Conservation (phyloP, 352 stramenopile genomes). For the Phytopythium mirpurense region DNA sequence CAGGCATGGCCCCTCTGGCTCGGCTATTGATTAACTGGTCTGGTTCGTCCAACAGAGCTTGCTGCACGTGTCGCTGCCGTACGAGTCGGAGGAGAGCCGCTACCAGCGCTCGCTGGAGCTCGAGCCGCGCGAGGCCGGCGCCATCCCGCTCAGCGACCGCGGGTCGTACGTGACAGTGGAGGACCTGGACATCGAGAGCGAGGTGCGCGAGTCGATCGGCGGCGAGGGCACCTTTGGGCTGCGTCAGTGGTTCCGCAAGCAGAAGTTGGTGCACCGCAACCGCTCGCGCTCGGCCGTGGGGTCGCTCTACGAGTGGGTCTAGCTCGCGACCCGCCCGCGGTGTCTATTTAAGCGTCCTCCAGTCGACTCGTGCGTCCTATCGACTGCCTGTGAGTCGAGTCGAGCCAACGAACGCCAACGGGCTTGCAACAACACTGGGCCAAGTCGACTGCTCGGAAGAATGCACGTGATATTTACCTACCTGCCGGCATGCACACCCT, state of each 20-base stretch:
- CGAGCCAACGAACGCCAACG: too few species aligned
- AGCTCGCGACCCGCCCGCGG: constrained; percentile 8
- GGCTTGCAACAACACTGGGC: background rate
- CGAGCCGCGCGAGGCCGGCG: constrained; percentile 68
- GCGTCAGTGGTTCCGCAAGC: constrained; percentile 79
- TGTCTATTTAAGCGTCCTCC: constrained; percentile 2
- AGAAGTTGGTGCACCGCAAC: constrained; percentile 77
- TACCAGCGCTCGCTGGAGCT: constrained; percentile 69
- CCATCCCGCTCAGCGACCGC: constrained; percentile 53
- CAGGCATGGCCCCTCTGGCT: too few species aligned
- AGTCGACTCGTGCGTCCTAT: too few species aligned
- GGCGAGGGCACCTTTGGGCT: constrained; percentile 72
- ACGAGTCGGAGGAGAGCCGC: constrained; percentile 66
- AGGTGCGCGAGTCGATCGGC: constrained; percentile 76
- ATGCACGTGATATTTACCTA: background rate
- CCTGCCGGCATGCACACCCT: background rate
- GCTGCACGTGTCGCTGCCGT: constrained; percentile 66
- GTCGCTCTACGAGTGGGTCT: constrained; percentile 71
- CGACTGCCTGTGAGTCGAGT: too few species aligned
- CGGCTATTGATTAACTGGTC: too few species aligned
- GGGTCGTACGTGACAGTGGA: constrained; percentile 38
- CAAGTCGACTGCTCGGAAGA: background rate
- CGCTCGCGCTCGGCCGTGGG: constrained; percentile 53
- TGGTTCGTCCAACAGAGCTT: constrained; percentile 33
- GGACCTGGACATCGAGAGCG: constrained; percentile 69